A percentile compares a stretch with the other conserved stretches of the same genome.
phyloP scores from a whole-genome alignment of 2,329 filamentous ascomycete genomes.

The Penicillium frequentans region DNA sequence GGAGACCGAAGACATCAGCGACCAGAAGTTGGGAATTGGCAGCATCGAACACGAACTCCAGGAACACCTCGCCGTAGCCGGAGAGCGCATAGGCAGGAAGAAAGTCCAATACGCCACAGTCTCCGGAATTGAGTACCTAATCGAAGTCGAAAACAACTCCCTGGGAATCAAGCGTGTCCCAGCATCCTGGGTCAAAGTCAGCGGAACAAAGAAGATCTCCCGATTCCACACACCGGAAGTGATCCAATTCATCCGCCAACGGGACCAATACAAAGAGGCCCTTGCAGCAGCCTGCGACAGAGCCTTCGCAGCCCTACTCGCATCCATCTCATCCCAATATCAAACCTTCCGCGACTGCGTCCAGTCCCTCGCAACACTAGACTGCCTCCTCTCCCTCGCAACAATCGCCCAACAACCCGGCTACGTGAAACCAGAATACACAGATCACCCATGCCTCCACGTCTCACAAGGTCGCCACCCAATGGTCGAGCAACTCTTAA shows the following conservation, averaged over 20 bases:
- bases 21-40: conserved; percentile 88
- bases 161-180: conserved; percentile 79
- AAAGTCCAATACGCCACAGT: conserved; percentile 78
- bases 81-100: conserved; percentile 69
- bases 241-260: conserved; percentile 75
- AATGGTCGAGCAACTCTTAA: conserved; percentile 88
- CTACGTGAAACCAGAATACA: conserved; percentile 76
- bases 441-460: conserved; percentile 65
- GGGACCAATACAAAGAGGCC: conserved; percentile 92
- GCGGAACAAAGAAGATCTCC: conserved; percentile 86
- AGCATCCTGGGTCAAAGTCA: conserved; percentile 92
- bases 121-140: conserved; percentile 88
- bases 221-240: conserved; percentile 95
- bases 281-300: conserved; percentile 87
- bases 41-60: conserved; percentile 87
- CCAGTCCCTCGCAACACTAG: conserved; percentile 78
- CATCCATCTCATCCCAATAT: conserved; percentile 77
- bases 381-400: conserved; percentile 85
- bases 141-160: conserved; percentile 78
- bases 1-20: conserved; percentile 84
- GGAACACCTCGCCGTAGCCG: conserved; percentile 70
- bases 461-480: conserved; percentile 81
- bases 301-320: conserved; percentile 72
- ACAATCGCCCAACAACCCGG: conserved; percentile 81
- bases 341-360: conserved; percentile 87